phyloP scores from a whole-genome alignment of 2,329 filamentous ascomycete genomes.

The Cercospora brassicicola region DNA sequence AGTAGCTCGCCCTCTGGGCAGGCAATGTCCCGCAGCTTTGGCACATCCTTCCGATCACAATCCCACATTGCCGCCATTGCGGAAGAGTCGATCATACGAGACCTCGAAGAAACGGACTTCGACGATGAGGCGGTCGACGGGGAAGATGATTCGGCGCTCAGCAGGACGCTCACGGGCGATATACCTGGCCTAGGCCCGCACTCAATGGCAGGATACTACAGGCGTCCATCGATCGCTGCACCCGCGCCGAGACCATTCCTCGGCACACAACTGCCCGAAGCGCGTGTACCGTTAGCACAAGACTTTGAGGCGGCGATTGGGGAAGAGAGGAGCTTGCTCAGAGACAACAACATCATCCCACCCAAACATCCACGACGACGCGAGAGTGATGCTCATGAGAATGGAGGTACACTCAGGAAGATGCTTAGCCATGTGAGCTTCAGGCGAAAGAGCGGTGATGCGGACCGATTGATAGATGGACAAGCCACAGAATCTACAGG shows the following conservation, averaged over 20 bases:
- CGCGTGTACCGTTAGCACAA: slow-evolving; percentile 43
- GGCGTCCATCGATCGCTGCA: slow-evolving; percentile 73
- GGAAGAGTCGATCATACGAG: slow-evolving; percentile 37
- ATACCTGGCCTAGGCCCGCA: slow-evolving; percentile 31
- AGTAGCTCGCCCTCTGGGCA: slow-evolving; percentile 19
- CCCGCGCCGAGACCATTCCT: slow-evolving; percentile 71
- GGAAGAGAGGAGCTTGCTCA: slow-evolving; percentile 59
- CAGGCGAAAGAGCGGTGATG: slow-evolving; percentile 39
- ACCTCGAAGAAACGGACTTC: slow-evolving; percentile 34
- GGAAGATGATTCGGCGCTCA: slow-evolving; percentile 18
- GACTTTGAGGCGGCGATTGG: slow-evolving; percentile 56
- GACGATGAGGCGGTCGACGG: slow-evolving; percentile 24
- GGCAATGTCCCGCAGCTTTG: slow-evolving; percentile 30
- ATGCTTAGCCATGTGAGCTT: slow-evolving; percentile 26
- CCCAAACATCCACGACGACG: slow-evolving; percentile 50
- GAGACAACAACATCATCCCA: slow-evolving; percentile 60
- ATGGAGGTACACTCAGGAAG: slow-evolving; percentile 23
- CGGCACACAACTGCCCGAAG: slow-evolving; percentile 56
- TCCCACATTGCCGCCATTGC: slow-evolving; percentile 33
- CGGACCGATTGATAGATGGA: slow-evolving; percentile 18
- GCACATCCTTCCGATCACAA: slow-evolving; percentile 33
- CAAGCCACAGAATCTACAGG: slow-evolving; percentile 49
- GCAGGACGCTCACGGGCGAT: slow-evolving; percentile 22
- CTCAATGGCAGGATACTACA: slow-evolving; percentile 66
- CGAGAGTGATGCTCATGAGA: slow-evolving; percentile 25